These are phyloP conservation scores for Aspergillus panamensis DNA, from an alignment of 495 filamentous ascomycete genomes.

Conservation along the genomic window DNA sequence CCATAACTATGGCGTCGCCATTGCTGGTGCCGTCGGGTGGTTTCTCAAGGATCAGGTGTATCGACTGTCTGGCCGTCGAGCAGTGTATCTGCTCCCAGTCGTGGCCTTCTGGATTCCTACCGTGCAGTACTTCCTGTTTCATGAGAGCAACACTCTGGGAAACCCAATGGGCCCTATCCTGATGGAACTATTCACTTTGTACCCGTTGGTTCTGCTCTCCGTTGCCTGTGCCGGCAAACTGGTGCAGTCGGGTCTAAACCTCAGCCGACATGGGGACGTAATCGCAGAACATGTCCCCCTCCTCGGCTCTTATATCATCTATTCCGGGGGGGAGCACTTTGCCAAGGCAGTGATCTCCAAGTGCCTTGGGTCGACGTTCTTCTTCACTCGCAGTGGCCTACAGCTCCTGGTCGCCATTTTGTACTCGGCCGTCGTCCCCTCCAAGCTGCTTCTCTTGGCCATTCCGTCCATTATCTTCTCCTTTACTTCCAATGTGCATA, in stretches of 20 bases:
- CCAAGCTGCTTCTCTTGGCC: conserved; percentile 58
- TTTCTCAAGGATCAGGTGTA: conserved; percentile 51
- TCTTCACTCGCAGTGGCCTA: conserved; percentile 68
- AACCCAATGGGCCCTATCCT: conserved; percentile 67
- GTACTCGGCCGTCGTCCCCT: conserved; percentile 65
- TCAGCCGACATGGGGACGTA: conserved; percentile 52
- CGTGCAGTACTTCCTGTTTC: conserved; percentile 64
- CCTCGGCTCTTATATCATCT: conserved; percentile 60
- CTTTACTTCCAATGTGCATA: conserved; percentile 66
- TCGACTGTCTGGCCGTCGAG: conserved; percentile 38
- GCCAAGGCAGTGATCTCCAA: conserved; percentile 48
- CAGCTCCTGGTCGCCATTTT: conserved; percentile 60
- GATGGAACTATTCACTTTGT: conserved; percentile 67
- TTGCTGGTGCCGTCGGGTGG: conserved; percentile 61
- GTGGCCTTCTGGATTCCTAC: conserved; percentile 71
- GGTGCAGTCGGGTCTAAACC: conserved; percentile 54
- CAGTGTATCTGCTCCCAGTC: conserved; percentile 55
- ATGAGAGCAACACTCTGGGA: conserved; percentile 60
- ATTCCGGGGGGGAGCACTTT: conserved; percentile 54
- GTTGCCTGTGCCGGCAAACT: conserved; percentile 60
- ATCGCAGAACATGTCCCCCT: conserved; percentile 57
- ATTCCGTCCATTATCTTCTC: conserved; percentile 70
- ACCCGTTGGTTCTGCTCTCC: conserved; percentile 68
- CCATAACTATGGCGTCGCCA: conserved; percentile 62
- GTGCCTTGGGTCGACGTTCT: conserved; percentile 56